A percentile compares a stretch with the other conserved stretches of the same genome.
phyloP scores from a whole-genome alignment of 306 rosid genomes.

The Alnus glutinosa region DNA sequence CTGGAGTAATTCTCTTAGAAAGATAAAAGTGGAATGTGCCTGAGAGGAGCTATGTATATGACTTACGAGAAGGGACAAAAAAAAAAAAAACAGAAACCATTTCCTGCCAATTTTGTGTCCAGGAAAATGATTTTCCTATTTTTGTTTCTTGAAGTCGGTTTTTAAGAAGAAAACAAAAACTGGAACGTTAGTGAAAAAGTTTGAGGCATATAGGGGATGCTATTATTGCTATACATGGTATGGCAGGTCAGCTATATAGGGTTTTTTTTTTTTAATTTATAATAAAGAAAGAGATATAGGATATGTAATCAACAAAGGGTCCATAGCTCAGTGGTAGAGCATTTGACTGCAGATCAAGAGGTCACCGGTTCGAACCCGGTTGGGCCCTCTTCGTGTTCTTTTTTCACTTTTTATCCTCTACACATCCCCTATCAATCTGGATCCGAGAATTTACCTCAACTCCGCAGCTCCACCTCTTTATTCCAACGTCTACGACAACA shows the following conservation, averaged over 20 bases:
- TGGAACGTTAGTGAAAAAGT: too few species aligned
- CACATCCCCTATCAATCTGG: neutral
- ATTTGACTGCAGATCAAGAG: slow-evolving; percentile 84
- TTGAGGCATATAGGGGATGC: too few species aligned
- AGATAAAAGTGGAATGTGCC: slow-evolving; percentile 12
- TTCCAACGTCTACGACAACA: too few species aligned
- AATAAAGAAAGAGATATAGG: too few species aligned
- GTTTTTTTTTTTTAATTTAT: too few species aligned
- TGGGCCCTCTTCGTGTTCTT: slow-evolving; percentile 43
- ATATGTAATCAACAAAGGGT: slow-evolving; percentile 12
- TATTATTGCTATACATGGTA: too few species aligned
- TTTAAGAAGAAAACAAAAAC: neutral
- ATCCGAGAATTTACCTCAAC: too few species aligned
- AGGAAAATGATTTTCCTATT: neutral
- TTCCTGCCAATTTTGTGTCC: neutral
- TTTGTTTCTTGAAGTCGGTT: neutral
- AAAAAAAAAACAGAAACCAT: neutral
- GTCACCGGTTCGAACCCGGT: slow-evolving; percentile 74
- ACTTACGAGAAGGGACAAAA: neutral
- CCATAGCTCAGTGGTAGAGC: slow-evolving; percentile 92
- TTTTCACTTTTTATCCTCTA: neutral
- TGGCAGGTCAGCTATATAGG: too few species aligned
- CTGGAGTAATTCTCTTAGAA: slow-evolving; percentile 12
- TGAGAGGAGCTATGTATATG: slow-evolving; percentile 20
- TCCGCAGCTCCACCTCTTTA: too few species aligned